phyloP scores from a whole-genome alignment of 2,329 filamentous ascomycete genomes.

The Neofusicoccum sp. region DNA sequence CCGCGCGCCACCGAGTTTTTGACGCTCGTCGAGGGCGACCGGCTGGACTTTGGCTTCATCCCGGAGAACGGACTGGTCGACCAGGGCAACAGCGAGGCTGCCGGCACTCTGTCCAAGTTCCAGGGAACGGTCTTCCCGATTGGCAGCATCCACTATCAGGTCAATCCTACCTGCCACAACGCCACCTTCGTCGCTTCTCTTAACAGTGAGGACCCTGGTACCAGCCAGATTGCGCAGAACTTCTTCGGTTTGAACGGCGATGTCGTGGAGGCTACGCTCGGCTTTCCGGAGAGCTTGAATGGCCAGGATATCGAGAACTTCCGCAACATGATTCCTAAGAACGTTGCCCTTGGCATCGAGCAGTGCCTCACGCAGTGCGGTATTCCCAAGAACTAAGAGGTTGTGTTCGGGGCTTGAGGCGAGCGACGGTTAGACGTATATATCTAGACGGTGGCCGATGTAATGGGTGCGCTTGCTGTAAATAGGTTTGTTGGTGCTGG shows the following conservation, averaged over 20 bases:
- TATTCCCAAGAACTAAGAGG: constrained; percentile 35
- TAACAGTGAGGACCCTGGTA: constrained; percentile 49
- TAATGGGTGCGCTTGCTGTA: no score
- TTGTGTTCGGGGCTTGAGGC: no score
- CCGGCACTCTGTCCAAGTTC: constrained; percentile 43
- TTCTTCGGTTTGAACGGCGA: constrained; percentile 44
- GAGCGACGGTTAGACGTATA: no score
- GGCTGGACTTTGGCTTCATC: constrained; percentile 48
- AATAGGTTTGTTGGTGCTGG: no score
- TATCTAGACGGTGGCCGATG: no score
- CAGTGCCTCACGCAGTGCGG: constrained; percentile 56
- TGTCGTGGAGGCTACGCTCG: constrained; percentile 43
- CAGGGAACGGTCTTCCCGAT: constrained; percentile 52
- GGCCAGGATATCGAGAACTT: constrained; percentile 42
- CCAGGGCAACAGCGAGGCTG: constrained; percentile 39
- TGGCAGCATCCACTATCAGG: constrained; percentile 52
- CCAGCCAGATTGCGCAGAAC: constrained; percentile 45
- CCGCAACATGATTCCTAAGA: constrained; percentile 45
- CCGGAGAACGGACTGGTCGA: constrained; percentile 49
- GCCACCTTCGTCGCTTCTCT: constrained; percentile 49
- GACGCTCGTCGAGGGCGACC: constrained; percentile 45
- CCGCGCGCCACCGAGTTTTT: constrained; percentile 53
- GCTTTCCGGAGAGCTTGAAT: constrained; percentile 37
- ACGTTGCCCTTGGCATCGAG: constrained; percentile 57
- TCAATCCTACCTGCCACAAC: constrained; percentile 50